These are phyloP conservation scores for Quercus glauca DNA, from an alignment of 306 rosid genomes.

Conservation along the genomic window DNA sequence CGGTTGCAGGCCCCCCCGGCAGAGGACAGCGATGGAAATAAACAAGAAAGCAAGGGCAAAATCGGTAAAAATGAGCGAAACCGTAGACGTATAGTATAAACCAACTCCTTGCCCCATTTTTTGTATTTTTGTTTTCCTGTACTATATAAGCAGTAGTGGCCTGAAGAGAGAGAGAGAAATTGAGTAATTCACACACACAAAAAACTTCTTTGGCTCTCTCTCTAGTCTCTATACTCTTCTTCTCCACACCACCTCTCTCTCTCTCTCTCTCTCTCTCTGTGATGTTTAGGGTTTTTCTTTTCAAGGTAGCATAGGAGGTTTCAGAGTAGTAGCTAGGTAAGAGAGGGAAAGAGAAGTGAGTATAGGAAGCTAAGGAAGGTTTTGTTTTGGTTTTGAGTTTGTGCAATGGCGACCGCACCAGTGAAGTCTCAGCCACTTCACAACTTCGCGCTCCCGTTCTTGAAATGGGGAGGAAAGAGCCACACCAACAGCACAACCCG, in stretches of 20 bases:
- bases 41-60: background rate
- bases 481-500: slow-evolving; percentile 53
- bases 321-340: background rate
- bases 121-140: background rate
- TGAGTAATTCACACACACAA: too few species aligned
- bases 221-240: background rate
- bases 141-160: too few species aligned
- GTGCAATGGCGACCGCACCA: slow-evolving; percentile 79
- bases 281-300: background rate
- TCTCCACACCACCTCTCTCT: background rate
- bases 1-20: background rate
- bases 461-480: slow-evolving; percentile 86
- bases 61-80: background rate
- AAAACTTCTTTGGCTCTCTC: background rate
- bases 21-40: background rate
- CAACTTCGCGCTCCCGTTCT: slow-evolving; percentile 72
- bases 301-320: background rate
- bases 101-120: background rate
- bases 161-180: background rate
- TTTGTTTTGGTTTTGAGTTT: background rate
- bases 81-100: slow-evolving; percentile 12
- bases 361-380: background rate
- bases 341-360: background rate
- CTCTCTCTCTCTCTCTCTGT: background rate
- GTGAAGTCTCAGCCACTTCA: slow-evolving; percentile 85